Evolutionary conservation across 176 grass and related monocot genomes (phyloP), one percentile per base, ranked within the genome.

Genomic region (Olyra latifolia): DNA sequence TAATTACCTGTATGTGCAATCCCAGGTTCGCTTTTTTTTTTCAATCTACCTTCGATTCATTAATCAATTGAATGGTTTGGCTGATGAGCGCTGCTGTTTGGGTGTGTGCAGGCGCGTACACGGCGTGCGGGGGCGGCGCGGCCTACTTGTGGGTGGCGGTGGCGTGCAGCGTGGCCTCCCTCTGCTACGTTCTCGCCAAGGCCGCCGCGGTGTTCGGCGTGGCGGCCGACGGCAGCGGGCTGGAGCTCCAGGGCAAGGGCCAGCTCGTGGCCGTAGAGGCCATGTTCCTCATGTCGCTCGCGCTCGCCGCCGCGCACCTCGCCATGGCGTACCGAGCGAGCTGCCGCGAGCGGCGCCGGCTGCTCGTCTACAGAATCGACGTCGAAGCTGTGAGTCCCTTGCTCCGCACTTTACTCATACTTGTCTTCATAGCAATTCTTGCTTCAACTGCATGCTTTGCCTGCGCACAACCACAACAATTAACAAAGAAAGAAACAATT

Each of bases 281-380:
- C 72, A 73, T 94, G 90, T 95, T 98, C 76, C 67, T 98, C 83
- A 56, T 73, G 22, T 98, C 95, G 39, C 16, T 98, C 29, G 68
- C 92, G 19, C 83, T 98, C 61, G 92, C 95, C 40, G 58, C 76
- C 28, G 95, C 95, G 1, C 95, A 98, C 88, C 45, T 98, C 53
- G 89, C 82, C 67, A 89, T 91, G 69, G 95, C 95, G 0, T 98
- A 94, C 79, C 90, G 95, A 35, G 88, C 95, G 2, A 89, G 78
- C 62, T 93, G 88, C 85, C 74, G 89, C 52, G 88, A 98, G 89
- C 82, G 88, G 8, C 82, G 92, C 0, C 91, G 93, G 42, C 53
- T 98, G 20, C 89, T 98, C 61, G 90, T 98, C 64, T 98, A 86
- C 77, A 87, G 86, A 39, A 98, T 98, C 85, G 95, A 98, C 75